Evolutionary conservation across 805 yeast species (phyloP), one percentile per base, ranked within the genome.

Genomic region (Wickerhamiella azyma): DNA sequence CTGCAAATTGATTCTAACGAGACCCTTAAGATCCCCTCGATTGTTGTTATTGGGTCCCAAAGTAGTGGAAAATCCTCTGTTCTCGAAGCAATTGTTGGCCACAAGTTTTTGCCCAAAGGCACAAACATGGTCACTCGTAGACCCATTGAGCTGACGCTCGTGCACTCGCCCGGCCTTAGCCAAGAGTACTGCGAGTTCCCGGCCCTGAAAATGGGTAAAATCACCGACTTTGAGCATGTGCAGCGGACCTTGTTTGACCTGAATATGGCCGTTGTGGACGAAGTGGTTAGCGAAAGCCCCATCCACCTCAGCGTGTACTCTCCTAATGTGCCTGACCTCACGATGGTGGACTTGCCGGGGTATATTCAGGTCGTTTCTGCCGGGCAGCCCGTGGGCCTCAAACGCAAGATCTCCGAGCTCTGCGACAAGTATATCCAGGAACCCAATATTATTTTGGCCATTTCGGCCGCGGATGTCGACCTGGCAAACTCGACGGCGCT

Each of bases 31-130:
- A 68, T 92, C 37, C 98, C 98, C 1, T 82, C 96, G 0, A 92
- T 92, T 55, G 97, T 92, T 26, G 98, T 92, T 2, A 76, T 92
- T 51, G 99, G 99, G 0, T 89, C 97, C 1, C 99, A 92, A 66
- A 83, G 94, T 7, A 84, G 95, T 37, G 99, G 99, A 39, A 92
- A 92, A 62, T 85, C 96, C 0, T 89, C 97, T 1, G 98, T 92
- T 1, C 70, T 92, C 41, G 98, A 92, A 62, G 76, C 96, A 6
- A 83, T 92, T 48, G 99, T 92, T 5, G 99, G 99, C n/a, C 94
- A 84, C 55, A 96, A 92, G 60, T 92, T 92, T 55, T 67, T 92
- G 48, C 99, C 99, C 30, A 92, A 92, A 63, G 99, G 99, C 28
- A 76, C 85, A 37, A 92, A 94, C 60, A 94, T 92, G 98, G 98